Evolutionary conservation across 2,329 filamentous ascomycete genomes (phyloP).

Genomic region (Trichoderma koningii): DNA sequence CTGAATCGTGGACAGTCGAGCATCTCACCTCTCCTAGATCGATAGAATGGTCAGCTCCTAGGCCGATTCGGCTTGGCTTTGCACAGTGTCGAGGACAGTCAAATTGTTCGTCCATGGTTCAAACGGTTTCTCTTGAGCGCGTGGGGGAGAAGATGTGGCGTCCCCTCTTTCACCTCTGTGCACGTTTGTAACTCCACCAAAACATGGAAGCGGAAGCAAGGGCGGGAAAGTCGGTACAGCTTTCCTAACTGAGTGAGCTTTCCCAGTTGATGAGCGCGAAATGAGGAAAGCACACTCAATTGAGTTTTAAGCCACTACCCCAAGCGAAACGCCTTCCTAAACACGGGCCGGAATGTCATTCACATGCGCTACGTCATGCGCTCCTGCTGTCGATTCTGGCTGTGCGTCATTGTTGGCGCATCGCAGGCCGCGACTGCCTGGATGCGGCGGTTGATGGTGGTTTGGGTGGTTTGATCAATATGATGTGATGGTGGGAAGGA

Average conservation of each 20-base stretch:
- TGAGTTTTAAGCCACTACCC: conserved; percentile 17
- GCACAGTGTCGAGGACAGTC: no score
- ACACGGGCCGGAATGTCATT: background rate
- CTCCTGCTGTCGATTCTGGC: background rate
- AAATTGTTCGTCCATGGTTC: no score
- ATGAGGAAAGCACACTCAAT: conserved; percentile 1
- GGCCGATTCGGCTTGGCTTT: no score
- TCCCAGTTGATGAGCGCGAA: no score
- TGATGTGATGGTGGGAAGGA: background rate
- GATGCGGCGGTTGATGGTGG: background rate
- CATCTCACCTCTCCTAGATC: no score
- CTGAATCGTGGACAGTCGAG: no score
- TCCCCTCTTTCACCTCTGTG: background rate
- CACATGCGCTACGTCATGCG: conserved; percentile 27
- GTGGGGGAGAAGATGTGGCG: background rate
- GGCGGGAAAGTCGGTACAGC: no score
- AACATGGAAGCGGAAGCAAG: no score
- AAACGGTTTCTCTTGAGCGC: background rate
- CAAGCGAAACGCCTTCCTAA: background rate
- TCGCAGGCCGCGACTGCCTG: conserved; percentile 4
- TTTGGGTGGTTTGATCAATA: no score
- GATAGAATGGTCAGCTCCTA: no score
- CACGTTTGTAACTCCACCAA: background rate
- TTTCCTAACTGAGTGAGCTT: no score
- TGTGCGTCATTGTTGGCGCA: conserved; percentile 14